A percentile compares a stretch with the other conserved stretches of the same genome.
Evolutionary conservation across 2,329 filamentous ascomycete genomes (phyloP).

Genomic region (Colletotrichum coccodes): DNA sequence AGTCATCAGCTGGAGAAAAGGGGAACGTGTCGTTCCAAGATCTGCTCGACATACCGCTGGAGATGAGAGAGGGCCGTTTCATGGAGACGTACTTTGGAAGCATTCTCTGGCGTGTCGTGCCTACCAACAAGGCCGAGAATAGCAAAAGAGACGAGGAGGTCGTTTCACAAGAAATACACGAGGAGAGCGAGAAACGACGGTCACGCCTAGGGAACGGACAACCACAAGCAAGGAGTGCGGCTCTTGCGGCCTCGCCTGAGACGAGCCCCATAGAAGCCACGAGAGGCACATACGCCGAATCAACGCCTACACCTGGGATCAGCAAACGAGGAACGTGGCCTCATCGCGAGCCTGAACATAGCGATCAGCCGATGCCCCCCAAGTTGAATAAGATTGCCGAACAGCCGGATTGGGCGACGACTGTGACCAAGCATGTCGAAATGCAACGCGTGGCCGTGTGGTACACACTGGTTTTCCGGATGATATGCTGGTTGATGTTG

Average conservation of each 20-base stretch:
- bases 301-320: neutral
- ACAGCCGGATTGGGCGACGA: neutral
- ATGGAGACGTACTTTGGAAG: conserved; percentile 20
- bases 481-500: conserved; percentile 50
- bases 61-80: conserved; percentile 21
- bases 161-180: conserved; percentile 3
- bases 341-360: neutral
- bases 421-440: neutral
- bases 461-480: conserved; percentile 46
- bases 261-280: neutral
- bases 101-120: neutral
- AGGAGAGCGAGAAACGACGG: neutral
- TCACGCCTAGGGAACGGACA: neutral
- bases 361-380: neutral
- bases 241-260: neutral
- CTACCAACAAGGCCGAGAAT: neutral
- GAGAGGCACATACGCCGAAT: neutral
- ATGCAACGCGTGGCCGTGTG: conserved; percentile 38
- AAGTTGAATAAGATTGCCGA: neutral
- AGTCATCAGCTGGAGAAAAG: conserved; percentile 1
- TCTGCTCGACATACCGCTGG: neutral
- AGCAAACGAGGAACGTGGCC: neutral
- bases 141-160: conserved; percentile 8
- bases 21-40: neutral
- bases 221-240: neutral